These are phyloP conservation scores for Ogataea zsoltii DNA, from an alignment of 805 yeast genomes.

Conservation along the genomic window DNA sequence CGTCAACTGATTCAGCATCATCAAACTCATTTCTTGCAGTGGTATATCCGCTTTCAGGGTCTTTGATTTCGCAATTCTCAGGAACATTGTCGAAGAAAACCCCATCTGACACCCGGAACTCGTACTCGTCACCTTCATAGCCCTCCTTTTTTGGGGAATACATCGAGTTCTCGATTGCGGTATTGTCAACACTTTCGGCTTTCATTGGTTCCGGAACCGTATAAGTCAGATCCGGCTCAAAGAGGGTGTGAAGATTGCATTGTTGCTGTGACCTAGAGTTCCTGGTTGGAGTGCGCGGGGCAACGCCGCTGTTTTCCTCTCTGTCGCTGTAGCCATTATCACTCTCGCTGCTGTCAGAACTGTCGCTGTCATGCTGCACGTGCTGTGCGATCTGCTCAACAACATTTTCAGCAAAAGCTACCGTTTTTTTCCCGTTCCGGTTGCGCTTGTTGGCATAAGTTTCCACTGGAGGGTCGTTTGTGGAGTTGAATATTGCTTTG, in stretches of 20 bases:
- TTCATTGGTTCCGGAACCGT: neutral
- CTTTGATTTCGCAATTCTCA: too few species aligned
- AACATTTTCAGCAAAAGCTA: conserved; percentile 10
- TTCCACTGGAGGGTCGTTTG: conserved; percentile 17
- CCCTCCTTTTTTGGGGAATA: conserved; percentile 2
- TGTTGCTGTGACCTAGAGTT: neutral
- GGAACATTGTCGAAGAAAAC: too few species aligned
- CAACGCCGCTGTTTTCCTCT: too few species aligned
- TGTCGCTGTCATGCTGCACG: neutral
- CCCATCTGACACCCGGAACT: too few species aligned
- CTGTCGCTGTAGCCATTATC: neutral
- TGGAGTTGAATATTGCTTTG: conserved; percentile 13
- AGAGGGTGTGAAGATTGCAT: conserved; percentile 1
- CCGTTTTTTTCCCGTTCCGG: conserved; percentile 13
- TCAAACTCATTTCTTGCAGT: too few species aligned
- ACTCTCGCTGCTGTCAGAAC: neutral
- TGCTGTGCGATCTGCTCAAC: conserved; percentile 1
- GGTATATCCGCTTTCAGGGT: too few species aligned
- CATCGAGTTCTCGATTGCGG: conserved; percentile 6
- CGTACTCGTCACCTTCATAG: neutral
- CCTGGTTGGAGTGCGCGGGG: too few species aligned
- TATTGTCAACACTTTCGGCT: neutral
- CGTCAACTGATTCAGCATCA: too few species aligned
- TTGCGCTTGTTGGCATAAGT: conserved; percentile 12
- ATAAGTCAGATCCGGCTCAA: neutral